Evolutionary conservation across 1,284 basidiomycete genomes (phyloP), one percentile per base, ranked within the genome.

Genomic region (Vanrija humicola): DNA sequence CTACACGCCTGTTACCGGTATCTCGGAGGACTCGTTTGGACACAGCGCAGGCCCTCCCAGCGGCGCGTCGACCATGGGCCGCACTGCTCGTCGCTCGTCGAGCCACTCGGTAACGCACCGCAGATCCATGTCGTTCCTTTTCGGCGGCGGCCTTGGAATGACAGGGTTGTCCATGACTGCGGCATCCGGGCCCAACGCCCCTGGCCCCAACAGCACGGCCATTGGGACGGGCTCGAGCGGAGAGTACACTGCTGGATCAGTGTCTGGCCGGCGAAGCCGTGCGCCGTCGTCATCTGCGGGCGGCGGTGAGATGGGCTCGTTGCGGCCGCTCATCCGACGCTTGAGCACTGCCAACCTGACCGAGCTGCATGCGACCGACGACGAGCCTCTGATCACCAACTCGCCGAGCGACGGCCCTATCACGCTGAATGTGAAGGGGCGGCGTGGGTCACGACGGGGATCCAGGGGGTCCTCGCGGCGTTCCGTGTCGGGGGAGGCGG

Each of bases 51-150:
- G 46, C 45, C 12, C 8, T 23, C 43, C 47, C 52, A 42, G 43
- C n/a, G 52, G 43, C 40, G 18, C 54, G 48, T 54, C 43, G 28
- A 26, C 14, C 10, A 44, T 19, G 10, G 19, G 62, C 18, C 54
- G 63, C 19, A 21, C 43, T 6, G 34, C 58, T 14, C 34, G 56
- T 15, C 51, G 56, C 58, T 42, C 56, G 50, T 39, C 61, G 53
- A 43, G 59, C 55, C 10, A 63, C 25, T 23, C 8, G 42, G 50
- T 48, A 15, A 25, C 42, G 28, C 51, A 56, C 43, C 61, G 69
- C 34, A 60, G 72, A 51, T 67, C 68, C 3, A 67, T 60, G 40
- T 67, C 64, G 28, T 72, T 70, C 66, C 56, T 75, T 19, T 75
- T 73, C 28, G 70, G 70, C 21, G 62, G 58, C 6, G 73, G 69